These are phyloP conservation scores for Mycena filopes DNA, from an alignment of 768 basidiomycete species.

Conservation along the genomic window DNA sequence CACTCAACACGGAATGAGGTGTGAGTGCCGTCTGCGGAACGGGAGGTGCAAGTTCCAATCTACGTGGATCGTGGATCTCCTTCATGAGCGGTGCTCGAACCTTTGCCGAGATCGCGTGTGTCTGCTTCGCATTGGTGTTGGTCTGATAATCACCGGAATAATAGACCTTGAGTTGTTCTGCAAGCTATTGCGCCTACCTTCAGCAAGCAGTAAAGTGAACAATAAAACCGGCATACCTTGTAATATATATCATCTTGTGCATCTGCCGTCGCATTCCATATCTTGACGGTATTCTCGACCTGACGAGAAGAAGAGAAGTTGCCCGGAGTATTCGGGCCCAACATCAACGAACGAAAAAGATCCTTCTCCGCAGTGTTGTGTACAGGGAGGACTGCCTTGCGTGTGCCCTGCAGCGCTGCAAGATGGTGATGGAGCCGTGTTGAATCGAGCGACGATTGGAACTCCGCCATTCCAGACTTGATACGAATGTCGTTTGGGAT, in stretches of 20 bases:
- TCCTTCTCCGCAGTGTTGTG: slow-evolving; percentile 4
- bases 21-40: background rate
- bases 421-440: background rate
- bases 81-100: background rate
- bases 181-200: too few species aligned
- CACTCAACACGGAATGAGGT: background rate
- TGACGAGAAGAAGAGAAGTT: too few species aligned
- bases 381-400: slow-evolving; percentile 14
- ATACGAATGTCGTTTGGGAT: background rate
- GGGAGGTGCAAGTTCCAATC: background rate
- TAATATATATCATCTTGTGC: too few species aligned
- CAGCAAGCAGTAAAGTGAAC: too few species aligned
- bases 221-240: too few species aligned
- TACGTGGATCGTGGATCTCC: background rate
- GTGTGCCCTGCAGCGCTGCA: slow-evolving; percentile 6
- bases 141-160: background rate
- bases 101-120: background rate
- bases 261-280: too few species aligned
- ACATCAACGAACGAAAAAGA: background rate
- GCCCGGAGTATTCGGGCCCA: too few species aligned
- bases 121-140: background rate
- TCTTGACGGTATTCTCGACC: too few species aligned
- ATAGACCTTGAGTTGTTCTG: background rate
- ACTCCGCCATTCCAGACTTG: background rate
- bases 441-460: too few species aligned